These are phyloP conservation scores for Aspergillus sp. DNA, from an alignment of 2,329 filamentous ascomycete species.

Conservation along the genomic window DNA sequence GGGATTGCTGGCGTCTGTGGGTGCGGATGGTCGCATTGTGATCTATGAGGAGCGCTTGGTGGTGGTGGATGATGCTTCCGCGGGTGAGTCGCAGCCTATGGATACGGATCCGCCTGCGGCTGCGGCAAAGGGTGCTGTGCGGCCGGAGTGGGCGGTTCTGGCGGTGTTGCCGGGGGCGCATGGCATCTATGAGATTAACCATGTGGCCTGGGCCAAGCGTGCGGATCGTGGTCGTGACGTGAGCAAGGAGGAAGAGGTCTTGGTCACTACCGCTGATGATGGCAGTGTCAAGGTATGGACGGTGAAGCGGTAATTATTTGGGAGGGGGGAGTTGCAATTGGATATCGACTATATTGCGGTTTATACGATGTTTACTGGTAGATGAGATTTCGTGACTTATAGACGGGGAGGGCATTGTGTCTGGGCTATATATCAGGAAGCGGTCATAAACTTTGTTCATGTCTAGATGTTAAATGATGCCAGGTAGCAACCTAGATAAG, in stretches of 20 bases:
- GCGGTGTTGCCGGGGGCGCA: constrained; percentile 73
- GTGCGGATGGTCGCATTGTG: constrained; percentile 80
- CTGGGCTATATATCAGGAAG: background rate
- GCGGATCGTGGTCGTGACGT: constrained; percentile 64
- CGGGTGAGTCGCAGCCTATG: constrained; percentile 24
- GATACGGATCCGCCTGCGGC: constrained; percentile 24
- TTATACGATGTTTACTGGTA: no score
- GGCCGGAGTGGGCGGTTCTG: constrained; percentile 70
- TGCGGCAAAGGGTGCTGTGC: constrained; percentile 30
- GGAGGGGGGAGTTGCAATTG: background rate
- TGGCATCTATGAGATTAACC: constrained; percentile 92
- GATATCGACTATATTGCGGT: no score
- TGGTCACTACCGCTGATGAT: constrained; percentile 91
- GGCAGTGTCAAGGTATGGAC: constrained; percentile 84
- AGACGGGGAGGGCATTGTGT: background rate
- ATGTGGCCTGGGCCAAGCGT: constrained; percentile 81
- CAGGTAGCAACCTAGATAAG: background rate
- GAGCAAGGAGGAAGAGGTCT: constrained; percentile 69
- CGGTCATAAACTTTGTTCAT: constrained; percentile 12
- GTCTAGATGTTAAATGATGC: constrained; percentile 9
- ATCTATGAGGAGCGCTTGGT: constrained; percentile 70
- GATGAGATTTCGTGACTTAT: no score
- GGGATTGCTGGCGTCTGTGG: constrained; percentile 81
- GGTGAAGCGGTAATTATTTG: constrained; percentile 38
- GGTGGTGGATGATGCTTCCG: background rate